These are phyloP conservation scores for Colletotrichum melonis DNA, from an alignment of 2,329 filamentous ascomycete species.

Conservation along the genomic window DNA sequence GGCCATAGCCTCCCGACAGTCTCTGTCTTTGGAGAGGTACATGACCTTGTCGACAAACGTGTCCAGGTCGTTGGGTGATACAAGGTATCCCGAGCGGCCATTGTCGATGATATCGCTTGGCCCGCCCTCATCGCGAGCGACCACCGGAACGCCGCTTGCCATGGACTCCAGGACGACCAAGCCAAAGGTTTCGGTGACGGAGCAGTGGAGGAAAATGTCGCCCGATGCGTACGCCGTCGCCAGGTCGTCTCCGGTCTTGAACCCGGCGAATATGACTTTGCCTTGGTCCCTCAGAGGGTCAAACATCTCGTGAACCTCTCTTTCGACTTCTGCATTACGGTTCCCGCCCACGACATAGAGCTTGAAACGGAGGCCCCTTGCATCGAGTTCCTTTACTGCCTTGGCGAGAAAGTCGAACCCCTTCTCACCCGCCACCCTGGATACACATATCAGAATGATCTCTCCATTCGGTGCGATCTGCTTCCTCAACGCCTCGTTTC, in stretches of 20 bases:
- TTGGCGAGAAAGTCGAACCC: conserved; percentile 75
- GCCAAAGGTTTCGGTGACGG: conserved; percentile 78
- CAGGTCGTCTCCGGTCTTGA: conserved; percentile 69
- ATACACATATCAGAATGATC: conserved; percentile 74
- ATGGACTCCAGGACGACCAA: conserved; percentile 78
- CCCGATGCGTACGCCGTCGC: conserved; percentile 76
- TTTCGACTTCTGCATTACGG: conserved; percentile 70
- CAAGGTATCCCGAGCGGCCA: conserved; percentile 69
- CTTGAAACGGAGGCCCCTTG: conserved; percentile 68
- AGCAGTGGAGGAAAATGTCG: conserved; percentile 79
- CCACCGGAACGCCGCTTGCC: conserved; percentile 76
- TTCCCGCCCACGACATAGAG: conserved; percentile 77
- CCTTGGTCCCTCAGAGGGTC: conserved; percentile 57
- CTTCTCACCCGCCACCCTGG: conserved; percentile 76
- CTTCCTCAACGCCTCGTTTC: conserved; percentile 62
- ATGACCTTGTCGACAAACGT: conserved; percentile 66
- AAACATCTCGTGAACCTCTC: conserved; percentile 71
- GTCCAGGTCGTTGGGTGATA: conserved; percentile 68
- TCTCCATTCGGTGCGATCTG: conserved; percentile 71
- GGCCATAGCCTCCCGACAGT: conserved; percentile 58
- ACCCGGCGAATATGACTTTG: conserved; percentile 74
- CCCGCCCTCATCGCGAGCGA: conserved; percentile 76
- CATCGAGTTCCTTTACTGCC: conserved; percentile 64
- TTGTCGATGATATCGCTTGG: conserved; percentile 75
- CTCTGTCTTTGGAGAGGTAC: conserved; percentile 57